Percentiles rank a stretch among this genome's conserved stretches.
phyloP scores from a whole-genome alignment of 2,329 filamentous ascomycete genomes.

The Trichoderma arundinaceum region DNA sequence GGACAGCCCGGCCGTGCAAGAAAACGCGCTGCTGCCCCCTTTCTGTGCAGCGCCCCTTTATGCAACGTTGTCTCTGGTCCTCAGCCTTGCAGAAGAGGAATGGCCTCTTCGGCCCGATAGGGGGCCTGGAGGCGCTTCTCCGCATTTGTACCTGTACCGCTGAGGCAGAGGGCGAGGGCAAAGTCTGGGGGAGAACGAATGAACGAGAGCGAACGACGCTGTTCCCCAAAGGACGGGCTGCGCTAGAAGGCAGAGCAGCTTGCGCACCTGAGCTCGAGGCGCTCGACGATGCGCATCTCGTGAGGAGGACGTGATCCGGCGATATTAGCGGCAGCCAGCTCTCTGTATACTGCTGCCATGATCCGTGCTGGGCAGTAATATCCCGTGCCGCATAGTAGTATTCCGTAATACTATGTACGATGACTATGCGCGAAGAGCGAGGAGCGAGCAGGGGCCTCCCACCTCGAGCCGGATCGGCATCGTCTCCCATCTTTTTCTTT shows the following conservation, averaged over 20 bases:
- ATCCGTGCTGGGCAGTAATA: too few species aligned
- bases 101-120: slow-evolving; percentile 42
- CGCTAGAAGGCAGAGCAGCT: too few species aligned
- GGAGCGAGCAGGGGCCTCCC: too few species aligned
- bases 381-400: too few species aligned
- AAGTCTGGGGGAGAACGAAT: background rate
- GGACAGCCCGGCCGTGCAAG: background rate
- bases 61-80: slow-evolving; percentile 27
- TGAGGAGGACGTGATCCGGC: too few species aligned
- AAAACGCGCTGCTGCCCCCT: slow-evolving; percentile 3
- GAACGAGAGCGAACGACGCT: background rate
- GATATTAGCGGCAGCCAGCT: too few species aligned
- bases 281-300: too few species aligned
- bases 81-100: slow-evolving; percentile 31
- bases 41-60: slow-evolving; percentile 22
- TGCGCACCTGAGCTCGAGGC: too few species aligned
- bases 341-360: too few species aligned
- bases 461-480: background rate
- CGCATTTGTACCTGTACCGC: slow-evolving; percentile 34
- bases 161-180: background rate
- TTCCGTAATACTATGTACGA: too few species aligned
- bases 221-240: too few species aligned
- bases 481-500: background rate
- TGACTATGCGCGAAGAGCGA: too few species aligned
- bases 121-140: slow-evolving; percentile 36